Base-by-base conservation (phyloP, 208 protist species). In the Leishmania tarentolae region DNA sequence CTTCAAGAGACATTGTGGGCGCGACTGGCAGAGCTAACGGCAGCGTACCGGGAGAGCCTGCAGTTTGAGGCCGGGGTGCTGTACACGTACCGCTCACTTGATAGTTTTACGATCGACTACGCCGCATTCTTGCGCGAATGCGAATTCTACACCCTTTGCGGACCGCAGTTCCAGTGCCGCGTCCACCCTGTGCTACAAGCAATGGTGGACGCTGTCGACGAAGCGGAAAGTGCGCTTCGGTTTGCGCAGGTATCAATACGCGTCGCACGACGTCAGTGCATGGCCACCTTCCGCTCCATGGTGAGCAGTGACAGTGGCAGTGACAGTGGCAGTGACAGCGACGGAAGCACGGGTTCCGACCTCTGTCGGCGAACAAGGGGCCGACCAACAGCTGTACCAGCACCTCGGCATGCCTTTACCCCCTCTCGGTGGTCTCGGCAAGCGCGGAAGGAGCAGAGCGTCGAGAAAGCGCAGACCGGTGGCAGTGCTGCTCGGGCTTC, bases 1-100 rank as follows among this genome's bases (percentile, higher is more conserved):
- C 84, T 97, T 47, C 87, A 92, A 52, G 85, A 92, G 46, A 75
- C 86, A 72, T 81, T 94, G 65, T 97, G 94, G 94, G 78, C 84
- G n/a, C 81, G 86, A 40, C 78, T 95, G 72, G 73, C 56, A 0
- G 85, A 86, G 35, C 76, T 88, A 40, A 78, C 83, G 40, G 72
- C 82, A 35, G 76, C 53, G 28, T 95, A 94, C 80, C 86, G 88
- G 35, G 65, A 75, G 47, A 76, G 76, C 19, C 80, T 94, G 75
- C 78, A 52, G 21, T 91, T 94, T 75, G 87, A 91, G 46, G 83
- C 86, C 0, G 88, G 90, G 8, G 85, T 89, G 21, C 83, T 93
- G n/a, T 95, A 91, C 77, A 53, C 80, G 2, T 93, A 91, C 83
- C 69, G 71, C 5, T 57, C 83, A 15, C 69, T 97, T 56, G 92